Evolutionary conservation across 371 early-diverging fungal genomes (phyloP).

Genomic region (Funneliformis caledonium): DNA sequence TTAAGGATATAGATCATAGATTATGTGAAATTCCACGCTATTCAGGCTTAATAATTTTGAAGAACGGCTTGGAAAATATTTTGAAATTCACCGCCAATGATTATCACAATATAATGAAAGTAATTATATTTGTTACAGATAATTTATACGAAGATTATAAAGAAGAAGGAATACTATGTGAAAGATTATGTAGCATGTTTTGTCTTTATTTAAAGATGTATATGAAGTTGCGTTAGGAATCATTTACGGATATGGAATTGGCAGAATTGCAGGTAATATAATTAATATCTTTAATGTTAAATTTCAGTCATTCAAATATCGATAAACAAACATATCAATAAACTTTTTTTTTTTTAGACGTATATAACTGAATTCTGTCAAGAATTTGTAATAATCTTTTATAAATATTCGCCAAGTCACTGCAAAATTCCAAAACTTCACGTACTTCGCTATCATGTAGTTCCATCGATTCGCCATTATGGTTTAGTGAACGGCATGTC

Average conservation of each 20-base stretch:
- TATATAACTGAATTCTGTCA: too few relatives aligned
- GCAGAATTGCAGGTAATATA: conserved; percentile 6
- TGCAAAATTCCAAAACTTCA: not conserved
- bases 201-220: conserved; percentile 8
- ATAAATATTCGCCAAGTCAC: not conserved
- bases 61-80: not conserved
- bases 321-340: too few relatives aligned
- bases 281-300: too few relatives aligned
- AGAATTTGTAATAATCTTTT: not conserved
- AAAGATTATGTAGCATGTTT: not conserved
- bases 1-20: not conserved
- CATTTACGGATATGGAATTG: not conserved
- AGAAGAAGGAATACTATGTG: not conserved
- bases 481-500: not conserved
- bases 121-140: conserved; percentile 12
- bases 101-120: not conserved
- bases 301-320: too few relatives aligned
- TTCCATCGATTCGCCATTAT: not conserved
- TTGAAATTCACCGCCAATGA: not conserved
- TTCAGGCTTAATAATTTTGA: not conserved
- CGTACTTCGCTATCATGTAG: not conserved
- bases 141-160: conserved; percentile 5
- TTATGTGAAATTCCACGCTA: not conserved
- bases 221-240: not conserved
- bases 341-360: too few relatives aligned